Conservation (phyloP, 148 eudicot genomes). For the Salicornia ramosissima region DNA sequence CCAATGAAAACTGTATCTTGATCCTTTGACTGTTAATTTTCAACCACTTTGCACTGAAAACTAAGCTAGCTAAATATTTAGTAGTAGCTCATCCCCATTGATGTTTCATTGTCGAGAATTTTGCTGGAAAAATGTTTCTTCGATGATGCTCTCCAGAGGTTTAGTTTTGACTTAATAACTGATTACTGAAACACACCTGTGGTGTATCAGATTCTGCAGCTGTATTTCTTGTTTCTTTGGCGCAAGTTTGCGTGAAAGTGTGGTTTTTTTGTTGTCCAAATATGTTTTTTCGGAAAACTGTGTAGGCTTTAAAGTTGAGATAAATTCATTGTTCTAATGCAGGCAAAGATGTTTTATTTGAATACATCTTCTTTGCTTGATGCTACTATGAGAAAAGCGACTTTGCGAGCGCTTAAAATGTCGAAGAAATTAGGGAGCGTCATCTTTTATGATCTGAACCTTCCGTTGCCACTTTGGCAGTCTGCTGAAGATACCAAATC, state of each 20-base stretch:
- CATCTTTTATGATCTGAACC: constrained; percentile 72
- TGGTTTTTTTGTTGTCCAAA: background rate
- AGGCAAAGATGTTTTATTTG: constrained; percentile 94
- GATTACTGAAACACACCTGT: background rate
- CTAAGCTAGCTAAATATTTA: background rate
- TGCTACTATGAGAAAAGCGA: constrained; percentile 62
- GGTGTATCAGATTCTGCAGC: background rate
- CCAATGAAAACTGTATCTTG: background rate
- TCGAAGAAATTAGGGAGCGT: constrained; percentile 70
- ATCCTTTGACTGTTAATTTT: background rate
- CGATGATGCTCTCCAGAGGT: background rate
- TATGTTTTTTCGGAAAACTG: background rate
- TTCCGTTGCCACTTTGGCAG: constrained; percentile 76
- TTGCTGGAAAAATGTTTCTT: background rate
- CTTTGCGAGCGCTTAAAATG: constrained; percentile 62
- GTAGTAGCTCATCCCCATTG: background rate
- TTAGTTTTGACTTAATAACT: constrained; percentile 4
- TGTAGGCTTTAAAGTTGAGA: constrained; percentile 1
- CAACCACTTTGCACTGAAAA: background rate
- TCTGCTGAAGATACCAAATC: constrained; percentile 65
- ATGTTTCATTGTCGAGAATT: background rate
- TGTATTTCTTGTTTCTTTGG: background rate
- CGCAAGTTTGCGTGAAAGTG: background rate
- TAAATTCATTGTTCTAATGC: constrained; percentile 24
- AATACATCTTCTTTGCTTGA: constrained; percentile 79